phyloP scores from a whole-genome alignment of 2,329 filamentous ascomycete species.

The Monascus ruber region DNA sequence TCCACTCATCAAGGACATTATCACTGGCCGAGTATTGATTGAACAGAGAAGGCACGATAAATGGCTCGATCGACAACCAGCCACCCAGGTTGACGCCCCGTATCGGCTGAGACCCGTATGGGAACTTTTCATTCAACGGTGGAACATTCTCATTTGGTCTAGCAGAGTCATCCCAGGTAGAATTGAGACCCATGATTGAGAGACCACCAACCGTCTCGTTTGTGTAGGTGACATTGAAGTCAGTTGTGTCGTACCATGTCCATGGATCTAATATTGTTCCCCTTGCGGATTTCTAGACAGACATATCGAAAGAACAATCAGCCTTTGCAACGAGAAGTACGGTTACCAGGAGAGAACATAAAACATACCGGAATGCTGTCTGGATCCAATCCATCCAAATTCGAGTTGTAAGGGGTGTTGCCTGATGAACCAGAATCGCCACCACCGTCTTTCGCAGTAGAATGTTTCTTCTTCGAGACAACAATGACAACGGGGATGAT shows the following conservation, averaged over 20 bases:
- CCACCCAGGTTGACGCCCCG: conserved; percentile 88
- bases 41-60: conserved; percentile 91
- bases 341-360: not conserved
- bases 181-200: conserved; percentile 81
- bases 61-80: conserved; percentile 88
- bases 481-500: conserved; percentile 58
- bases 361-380: conserved; percentile 47
- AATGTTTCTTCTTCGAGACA: conserved; percentile 50
- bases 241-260: conserved; percentile 77
- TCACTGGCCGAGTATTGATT: conserved; percentile 48
- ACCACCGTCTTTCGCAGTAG: conserved; percentile 9
- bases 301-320: not conserved
- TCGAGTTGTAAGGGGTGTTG: conserved; percentile 28
- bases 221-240: conserved; percentile 94
- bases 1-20: conserved; percentile 79
- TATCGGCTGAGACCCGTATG: conserved; percentile 67
- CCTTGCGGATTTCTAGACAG: conserved; percentile 43
- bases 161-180: conserved; percentile 72
- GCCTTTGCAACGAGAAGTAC: not conserved
- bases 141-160: conserved; percentile 71
- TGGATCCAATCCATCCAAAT: conserved; percentile 43
- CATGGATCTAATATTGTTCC: conserved; percentile 79
- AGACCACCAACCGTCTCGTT: conserved; percentile 71
- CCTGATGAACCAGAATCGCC: conserved; percentile 14
- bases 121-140: conserved; percentile 62